These are phyloP conservation scores for Diaporthe citrichinensis DNA, from an alignment of 2,329 filamentous ascomycete genomes.

Conservation along the genomic window DNA sequence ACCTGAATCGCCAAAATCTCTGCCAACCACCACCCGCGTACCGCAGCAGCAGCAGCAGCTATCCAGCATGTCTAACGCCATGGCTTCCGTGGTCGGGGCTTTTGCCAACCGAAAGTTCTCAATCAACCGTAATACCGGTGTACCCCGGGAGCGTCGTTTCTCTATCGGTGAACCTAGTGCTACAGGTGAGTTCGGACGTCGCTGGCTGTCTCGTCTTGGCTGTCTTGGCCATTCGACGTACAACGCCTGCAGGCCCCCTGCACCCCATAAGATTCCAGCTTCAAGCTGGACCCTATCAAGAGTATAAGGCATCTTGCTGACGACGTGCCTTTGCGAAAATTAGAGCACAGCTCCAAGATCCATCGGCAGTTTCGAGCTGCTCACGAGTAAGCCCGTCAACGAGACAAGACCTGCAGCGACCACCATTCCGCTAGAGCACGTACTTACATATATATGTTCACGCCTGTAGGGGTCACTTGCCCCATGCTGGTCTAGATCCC, in stretches of 20 bases:
- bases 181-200: conserved; percentile 62
- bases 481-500: conserved; percentile 91
- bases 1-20: conserved; percentile 21
- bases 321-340: neutral
- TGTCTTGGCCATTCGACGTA: conserved; percentile 38
- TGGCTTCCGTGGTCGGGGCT: conserved; percentile 61
- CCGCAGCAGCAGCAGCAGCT: neutral
- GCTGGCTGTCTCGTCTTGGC: conserved; percentile 38
- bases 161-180: conserved; percentile 70
- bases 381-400: conserved; percentile 69
- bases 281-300: neutral
- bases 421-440: neutral
- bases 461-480: conserved; percentile 75
- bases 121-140: conserved; percentile 76
- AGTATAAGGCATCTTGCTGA: conserved; percentile 9
- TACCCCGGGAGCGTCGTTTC: conserved; percentile 71
- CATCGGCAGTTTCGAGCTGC: conserved; percentile 91
- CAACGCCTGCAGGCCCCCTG: conserved; percentile 6
- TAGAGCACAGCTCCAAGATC: conserved; percentile 86
- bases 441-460: conserved; percentile 24
- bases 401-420: neutral
- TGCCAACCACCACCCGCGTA: conserved; percentile 8
- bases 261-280: neutral
- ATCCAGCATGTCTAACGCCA: conserved; percentile 39
- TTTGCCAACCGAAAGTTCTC: conserved; percentile 71